Evolutionary conservation across 73 alveolate genomes (phyloP).

Genomic region (Tetrahymena borealis): DNA sequence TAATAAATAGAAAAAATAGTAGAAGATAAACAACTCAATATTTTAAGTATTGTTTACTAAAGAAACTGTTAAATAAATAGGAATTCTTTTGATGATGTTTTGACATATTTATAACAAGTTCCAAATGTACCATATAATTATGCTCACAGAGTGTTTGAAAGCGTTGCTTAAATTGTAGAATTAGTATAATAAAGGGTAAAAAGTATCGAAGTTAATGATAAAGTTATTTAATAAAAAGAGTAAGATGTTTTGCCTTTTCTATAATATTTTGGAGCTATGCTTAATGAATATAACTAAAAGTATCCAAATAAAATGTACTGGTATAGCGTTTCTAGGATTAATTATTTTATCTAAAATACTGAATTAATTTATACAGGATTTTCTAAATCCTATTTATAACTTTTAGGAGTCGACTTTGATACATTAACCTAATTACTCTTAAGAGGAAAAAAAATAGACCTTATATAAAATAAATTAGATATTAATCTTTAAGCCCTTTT

Average conservation of each 20-base stretch:
- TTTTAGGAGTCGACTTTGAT: not conserved
- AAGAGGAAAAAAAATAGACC: not conserved
- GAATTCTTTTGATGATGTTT: not conserved
- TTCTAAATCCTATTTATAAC: not conserved
- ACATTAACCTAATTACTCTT: not conserved
- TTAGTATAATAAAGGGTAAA: not conserved
- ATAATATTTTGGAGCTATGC: not conserved
- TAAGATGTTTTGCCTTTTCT: not conserved
- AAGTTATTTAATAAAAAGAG: not conserved
- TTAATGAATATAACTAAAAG: not conserved
- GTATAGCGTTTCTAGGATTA: not conserved
- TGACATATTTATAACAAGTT: not conserved
- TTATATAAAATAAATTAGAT: not conserved
- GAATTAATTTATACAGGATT: not conserved
- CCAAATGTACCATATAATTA: not conserved
- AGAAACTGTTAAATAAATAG: not conserved
- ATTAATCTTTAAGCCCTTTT: not conserved
- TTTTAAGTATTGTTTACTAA: not conserved
- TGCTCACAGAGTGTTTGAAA: not conserved
- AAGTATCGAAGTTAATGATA: not conserved
- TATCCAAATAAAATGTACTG: not conserved
- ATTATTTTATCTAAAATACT: not conserved
- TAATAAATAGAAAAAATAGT: not conserved
- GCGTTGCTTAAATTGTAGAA: not conserved
- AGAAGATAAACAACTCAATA: not conserved